phyloP scores from a whole-genome alignment of 768 basidiomycete species.

The Fistulinella prunicolor region DNA sequence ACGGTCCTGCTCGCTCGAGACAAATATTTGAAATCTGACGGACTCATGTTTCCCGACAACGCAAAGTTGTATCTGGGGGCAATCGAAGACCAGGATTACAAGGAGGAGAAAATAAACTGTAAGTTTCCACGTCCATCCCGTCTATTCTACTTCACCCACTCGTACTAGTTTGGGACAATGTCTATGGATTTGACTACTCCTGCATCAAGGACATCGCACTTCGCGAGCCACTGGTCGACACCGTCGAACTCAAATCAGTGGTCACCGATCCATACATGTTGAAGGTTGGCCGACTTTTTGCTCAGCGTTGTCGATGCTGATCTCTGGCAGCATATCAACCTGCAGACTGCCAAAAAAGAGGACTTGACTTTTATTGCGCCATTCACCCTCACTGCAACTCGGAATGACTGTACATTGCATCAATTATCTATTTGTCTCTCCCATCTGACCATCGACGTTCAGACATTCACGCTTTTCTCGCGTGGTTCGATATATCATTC shows the following conservation, averaged over 20 bases:
- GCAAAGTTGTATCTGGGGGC: slow-evolving; percentile 92
- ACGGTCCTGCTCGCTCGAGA: slow-evolving; percentile 96
- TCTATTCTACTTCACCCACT: slow-evolving; percentile 3
- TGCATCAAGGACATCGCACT: slow-evolving; percentile 99
- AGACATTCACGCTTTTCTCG: slow-evolving; percentile 98
- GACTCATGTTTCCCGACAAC: slow-evolving; percentile 94
- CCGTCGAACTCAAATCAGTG: slow-evolving; percentile 95
- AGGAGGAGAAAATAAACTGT: slow-evolving; percentile 99
- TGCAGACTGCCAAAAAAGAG: slow-evolving; percentile 91
- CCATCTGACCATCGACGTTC: slow-evolving; percentile 4
- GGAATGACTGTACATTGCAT: slow-evolving; percentile 81
- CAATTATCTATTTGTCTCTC: background rate
- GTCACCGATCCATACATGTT: slow-evolving; percentile 89
- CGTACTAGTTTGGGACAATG: slow-evolving; percentile 92
- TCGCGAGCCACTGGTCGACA: slow-evolving; percentile 95
- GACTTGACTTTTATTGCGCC: slow-evolving; percentile 83
- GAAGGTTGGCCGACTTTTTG: slow-evolving; percentile 53
- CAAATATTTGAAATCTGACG: slow-evolving; percentile 89
- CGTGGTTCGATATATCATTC: slow-evolving; percentile 98
- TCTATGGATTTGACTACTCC: slow-evolving; percentile 99
- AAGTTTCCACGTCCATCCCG: background rate
- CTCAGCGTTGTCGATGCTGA: slow-evolving; percentile 4
- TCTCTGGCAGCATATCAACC: slow-evolving; percentile 72
- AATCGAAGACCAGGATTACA: slow-evolving; percentile 99
- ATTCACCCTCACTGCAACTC: slow-evolving; percentile 77